These are phyloP conservation scores for Chaetomiaceae sp. DNA, from an alignment of 2,329 filamentous ascomycete genomes.

Conservation along the genomic window DNA sequence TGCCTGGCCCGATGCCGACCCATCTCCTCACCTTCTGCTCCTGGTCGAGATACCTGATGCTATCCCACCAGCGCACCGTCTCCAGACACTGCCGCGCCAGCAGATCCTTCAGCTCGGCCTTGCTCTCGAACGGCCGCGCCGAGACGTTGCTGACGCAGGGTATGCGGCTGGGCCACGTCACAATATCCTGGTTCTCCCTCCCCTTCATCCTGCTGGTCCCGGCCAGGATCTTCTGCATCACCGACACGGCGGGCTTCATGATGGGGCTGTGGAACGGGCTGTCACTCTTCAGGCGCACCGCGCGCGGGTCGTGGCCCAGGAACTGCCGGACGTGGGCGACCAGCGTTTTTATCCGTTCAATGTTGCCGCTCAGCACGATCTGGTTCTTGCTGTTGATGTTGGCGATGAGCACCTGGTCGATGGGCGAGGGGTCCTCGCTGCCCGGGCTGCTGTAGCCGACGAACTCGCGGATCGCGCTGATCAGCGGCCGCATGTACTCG, in stretches of 20 bases:
- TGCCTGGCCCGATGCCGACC: constrained; percentile 89
- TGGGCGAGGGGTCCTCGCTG: constrained; percentile 60
- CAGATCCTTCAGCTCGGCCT: constrained; percentile 69
- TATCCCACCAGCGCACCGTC: constrained; percentile 92
- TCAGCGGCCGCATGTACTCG: constrained; percentile 61
- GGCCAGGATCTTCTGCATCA: constrained; percentile 64
- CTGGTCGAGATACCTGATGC: constrained; percentile 81
- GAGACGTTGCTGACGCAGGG: constrained; percentile 84
- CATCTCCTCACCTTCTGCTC: constrained; percentile 75
- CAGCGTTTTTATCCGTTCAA: constrained; percentile 73
- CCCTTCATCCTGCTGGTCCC: constrained; percentile 49
- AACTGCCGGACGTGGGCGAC: constrained; percentile 83
- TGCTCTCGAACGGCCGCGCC: constrained; percentile 67
- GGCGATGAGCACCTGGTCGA: constrained; percentile 82
- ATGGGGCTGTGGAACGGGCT: constrained; percentile 87
- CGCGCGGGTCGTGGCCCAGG: constrained; percentile 82
- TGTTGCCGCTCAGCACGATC: constrained; percentile 85
- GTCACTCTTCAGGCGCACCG: constrained; percentile 79
- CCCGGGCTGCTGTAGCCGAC: constrained; percentile 62
- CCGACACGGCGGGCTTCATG: constrained; percentile 75
- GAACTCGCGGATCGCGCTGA: constrained; percentile 72
- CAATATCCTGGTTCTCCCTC: constrained; percentile 53
- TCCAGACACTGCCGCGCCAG: constrained; percentile 79
- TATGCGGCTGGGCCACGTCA: constrained; percentile 72
- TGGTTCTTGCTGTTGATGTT: constrained; percentile 97